Evolutionary conservation across 2,329 filamentous ascomycete genomes (phyloP), one percentile per base, ranked within the genome.

Genomic region (Lecanicillium sp.): DNA sequence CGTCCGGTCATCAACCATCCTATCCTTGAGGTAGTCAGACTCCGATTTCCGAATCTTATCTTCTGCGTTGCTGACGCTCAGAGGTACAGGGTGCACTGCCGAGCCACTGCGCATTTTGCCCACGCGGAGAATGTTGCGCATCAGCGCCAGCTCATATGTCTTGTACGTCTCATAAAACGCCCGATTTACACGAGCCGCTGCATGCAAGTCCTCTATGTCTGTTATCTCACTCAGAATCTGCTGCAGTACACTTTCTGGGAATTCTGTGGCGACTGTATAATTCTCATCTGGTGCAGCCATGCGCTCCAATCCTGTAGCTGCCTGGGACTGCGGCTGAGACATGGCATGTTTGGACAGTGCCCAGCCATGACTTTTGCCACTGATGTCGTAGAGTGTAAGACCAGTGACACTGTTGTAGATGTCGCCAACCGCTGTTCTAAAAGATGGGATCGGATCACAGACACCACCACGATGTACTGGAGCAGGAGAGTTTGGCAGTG

Each of bases 341-440:
- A 60, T 59, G 30, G 54, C 55, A 44, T 69, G 60, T 53, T 68
- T 70, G 2, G 70, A 73, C 2, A 77, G 51, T 0, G 65, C 74
- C 74, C 74, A 78, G 5, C 73, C 75, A 26, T 72, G 70, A 32
- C 66, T 65, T 54, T 65, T 66, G 0, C 73, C 72, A 14, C 68
- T 72, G 1, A 77, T 67, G 24, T 78, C 74, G 38, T 67, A 62
- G 0, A 78, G 62, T 2, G 72, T 76, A 4, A 78, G 51, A 0
- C 75, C 75, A 6, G 61, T 58, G 3, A 78, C 65, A 46, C 73
- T 76, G 45, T 75, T 74, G 49, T 70, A 75, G 2, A 78, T 70
- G 49, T 78, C 74, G 21, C 65, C 70, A 9, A 78, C 61, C 6
- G 72, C 68, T 4, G 64, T 62, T 8, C 72, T 66, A 44, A 79